phyloP scores from a whole-genome alignment of 1,139 yeast species.

The Suhomyces anneliseae region DNA sequence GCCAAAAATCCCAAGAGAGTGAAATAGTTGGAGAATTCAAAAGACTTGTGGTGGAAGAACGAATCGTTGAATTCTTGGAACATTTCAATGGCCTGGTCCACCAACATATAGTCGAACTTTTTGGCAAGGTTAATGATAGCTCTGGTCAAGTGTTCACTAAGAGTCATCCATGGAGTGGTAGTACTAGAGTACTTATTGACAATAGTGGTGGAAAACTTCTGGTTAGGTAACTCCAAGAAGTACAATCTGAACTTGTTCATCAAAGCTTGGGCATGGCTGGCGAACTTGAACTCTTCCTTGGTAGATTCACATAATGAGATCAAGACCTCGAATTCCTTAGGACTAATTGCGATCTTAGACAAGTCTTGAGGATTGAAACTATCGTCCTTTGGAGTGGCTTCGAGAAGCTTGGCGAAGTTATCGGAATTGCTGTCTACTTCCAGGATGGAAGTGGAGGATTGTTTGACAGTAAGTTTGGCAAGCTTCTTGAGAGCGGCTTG shows the following conservation, averaged over 20 bases:
- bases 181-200: conserved; percentile 24
- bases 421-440: conserved; percentile 15
- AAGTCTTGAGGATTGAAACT: conserved; percentile 11
- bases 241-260: conserved; percentile 57
- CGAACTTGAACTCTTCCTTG: conserved; percentile 34
- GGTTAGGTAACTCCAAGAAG: conserved; percentile 59
- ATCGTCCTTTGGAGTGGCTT: conserved; percentile 20
- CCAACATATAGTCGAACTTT: conserved; percentile 27
- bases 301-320: conserved; percentile 65
- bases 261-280: conserved; percentile 51
- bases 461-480: conserved; percentile 31
- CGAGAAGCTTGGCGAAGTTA: conserved; percentile 27
- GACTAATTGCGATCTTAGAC: conserved; percentile 42
- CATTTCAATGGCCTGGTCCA: conserved; percentile 30
- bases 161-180: conserved; percentile 37
- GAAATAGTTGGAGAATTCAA: conserved; percentile 39
- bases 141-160: conserved; percentile 36
- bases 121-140: conserved; percentile 41
- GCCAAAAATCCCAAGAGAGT: conserved; percentile 48
- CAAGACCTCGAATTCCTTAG: conserved; percentile 69
- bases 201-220: conserved; percentile 34
- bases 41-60: conserved; percentile 23
- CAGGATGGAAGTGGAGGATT: conserved; percentile 6
- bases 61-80: conserved; percentile 29
- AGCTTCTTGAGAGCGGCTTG: conserved; percentile 57